These are phyloP conservation scores for Penicillium diatomitis DNA, from an alignment of 495 filamentous ascomycete species.

Conservation along the genomic window DNA sequence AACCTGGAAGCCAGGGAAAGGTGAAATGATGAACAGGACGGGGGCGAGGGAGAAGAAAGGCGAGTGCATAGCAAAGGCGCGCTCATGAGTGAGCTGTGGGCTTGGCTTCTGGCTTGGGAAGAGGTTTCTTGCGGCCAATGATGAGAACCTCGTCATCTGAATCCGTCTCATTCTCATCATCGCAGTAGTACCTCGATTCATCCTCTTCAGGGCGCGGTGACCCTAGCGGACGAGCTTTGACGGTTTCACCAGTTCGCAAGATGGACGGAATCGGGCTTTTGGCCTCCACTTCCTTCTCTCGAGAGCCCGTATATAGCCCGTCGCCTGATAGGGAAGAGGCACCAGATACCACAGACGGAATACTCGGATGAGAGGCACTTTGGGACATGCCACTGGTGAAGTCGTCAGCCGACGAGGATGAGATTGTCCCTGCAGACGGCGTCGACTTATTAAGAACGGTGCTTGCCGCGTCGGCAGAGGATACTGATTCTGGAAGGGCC, in stretches of 20 bases:
- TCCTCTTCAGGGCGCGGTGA: constrained; percentile 28
- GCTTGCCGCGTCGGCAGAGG: constrained; percentile 38
- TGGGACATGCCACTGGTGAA: constrained; percentile 49
- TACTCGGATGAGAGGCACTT: constrained; percentile 64
- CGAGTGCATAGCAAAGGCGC: neutral
- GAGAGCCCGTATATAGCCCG: constrained; percentile 12
- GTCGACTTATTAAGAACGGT: constrained; percentile 42
- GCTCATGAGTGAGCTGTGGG: constrained; percentile 2
- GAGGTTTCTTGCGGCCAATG: constrained; percentile 32
- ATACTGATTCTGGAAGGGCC: constrained; percentile 39
- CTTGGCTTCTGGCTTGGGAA: constrained; percentile 11
- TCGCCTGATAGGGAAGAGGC: constrained; percentile 69
- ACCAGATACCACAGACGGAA: constrained; percentile 68
- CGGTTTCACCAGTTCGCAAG: constrained; percentile 38
- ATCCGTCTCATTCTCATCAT: constrained; percentile 38
- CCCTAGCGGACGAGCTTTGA: constrained; percentile 24
- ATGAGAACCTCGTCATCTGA: constrained; percentile 44
- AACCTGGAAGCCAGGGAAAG: neutral
- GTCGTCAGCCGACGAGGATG: constrained; percentile 42
- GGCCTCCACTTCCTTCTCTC: constrained; percentile 25
- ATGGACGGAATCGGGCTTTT: constrained; percentile 28
- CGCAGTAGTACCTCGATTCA: constrained; percentile 35
- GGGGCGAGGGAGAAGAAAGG: neutral
- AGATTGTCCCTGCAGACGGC: constrained; percentile 44
- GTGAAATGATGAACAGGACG: neutral